Evolutionary conservation across 1,284 basidiomycete genomes (phyloP), one percentile per base, ranked within the genome.

Genomic region (Cryptococcus hybrid): DNA sequence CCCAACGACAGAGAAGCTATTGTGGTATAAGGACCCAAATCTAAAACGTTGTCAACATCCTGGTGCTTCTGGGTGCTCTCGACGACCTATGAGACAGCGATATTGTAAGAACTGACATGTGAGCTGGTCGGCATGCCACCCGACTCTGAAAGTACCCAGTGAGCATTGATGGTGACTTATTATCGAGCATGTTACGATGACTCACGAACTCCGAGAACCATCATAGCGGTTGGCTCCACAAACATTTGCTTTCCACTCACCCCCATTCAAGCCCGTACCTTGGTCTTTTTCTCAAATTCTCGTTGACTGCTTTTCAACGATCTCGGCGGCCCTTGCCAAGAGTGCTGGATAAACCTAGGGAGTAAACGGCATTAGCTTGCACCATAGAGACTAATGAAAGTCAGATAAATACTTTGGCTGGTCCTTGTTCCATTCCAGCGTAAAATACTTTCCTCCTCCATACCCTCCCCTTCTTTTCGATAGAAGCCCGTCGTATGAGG

Each of bases 1-100:
- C 92, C 92, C n/a, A 97, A 84, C 62, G 91, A 93, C 45, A 97
- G 77, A 6, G 90, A 93, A 7, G 92, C 93, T 65, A 97, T 96
- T 0, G 93, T 95, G 1, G 90, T 86, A 73, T 88, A 92, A 5
- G 93, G 93, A 1, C 93, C 93, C 9, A 96, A 82, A 77, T 91
- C 88, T 43, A 57, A 40, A 12, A 38, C 52, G 49, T 40, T 8
- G 30, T n/a, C 24, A 43, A 52, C 34, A 54, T 46, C 12, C 37
- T 9, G 30, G 30, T 30, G 4, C 30, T 30, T 30, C 30, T 30
- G 4, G 3, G 30, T 30, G 30, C 4, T 30, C 30, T 30, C 30
- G 30, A 30, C 30, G 30, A 30, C 30, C 30, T 30, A 30, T 30
- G 30, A 30, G 48, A 44, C 47, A 9, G 35, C 42, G 8, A 30